phyloP scores from a whole-genome alignment of 192 early-diverging fungal genomes.

The Chytriomyces sp. region DNA sequence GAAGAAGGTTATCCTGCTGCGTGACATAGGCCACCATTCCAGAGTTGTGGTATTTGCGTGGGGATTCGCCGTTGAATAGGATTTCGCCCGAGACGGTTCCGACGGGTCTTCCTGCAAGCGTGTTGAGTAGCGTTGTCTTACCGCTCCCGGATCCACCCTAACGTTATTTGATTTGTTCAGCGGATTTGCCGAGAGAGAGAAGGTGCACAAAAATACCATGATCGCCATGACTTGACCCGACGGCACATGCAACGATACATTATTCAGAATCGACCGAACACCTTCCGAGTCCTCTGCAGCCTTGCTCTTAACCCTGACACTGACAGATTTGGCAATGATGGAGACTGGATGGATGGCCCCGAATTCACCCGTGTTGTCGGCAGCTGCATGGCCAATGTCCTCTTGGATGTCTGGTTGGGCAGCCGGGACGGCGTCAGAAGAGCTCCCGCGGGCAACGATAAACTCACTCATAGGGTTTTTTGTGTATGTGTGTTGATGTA shows the following conservation, averaged over 20 bases:
- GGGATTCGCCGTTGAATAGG: conserved; percentile 75
- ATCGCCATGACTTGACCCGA: conserved; percentile 46
- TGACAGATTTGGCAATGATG: conserved; percentile 1
- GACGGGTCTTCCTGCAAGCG: conserved; percentile 68
- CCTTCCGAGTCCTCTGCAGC: not conserved
- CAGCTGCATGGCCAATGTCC: not conserved
- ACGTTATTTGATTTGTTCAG: not conserved
- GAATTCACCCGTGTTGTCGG: conserved; percentile 6
- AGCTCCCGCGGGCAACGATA: not conserved
- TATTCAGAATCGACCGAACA: conserved; percentile 21
- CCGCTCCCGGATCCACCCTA: conserved; percentile 50
- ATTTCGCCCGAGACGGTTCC: conserved; percentile 72
- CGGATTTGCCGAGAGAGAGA: not conserved
- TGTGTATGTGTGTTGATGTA: not conserved
- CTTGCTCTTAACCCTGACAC: conserved; percentile 16
- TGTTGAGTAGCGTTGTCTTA: conserved; percentile 56
- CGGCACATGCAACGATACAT: conserved; percentile 41
- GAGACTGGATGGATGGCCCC: conserved; percentile 34
- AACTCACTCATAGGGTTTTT: not conserved
- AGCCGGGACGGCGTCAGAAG: not conserved
- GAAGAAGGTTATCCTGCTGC: conserved; percentile 46
- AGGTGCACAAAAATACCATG: conserved; percentile 33
- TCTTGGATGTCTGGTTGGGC: not conserved
- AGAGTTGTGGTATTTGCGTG: conserved; percentile 23
- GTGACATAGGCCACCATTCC: conserved; percentile 53